Base-by-base conservation (phyloP, 768 basidiomycete genomes). In the Leucocoprinus leucothites region DNA sequence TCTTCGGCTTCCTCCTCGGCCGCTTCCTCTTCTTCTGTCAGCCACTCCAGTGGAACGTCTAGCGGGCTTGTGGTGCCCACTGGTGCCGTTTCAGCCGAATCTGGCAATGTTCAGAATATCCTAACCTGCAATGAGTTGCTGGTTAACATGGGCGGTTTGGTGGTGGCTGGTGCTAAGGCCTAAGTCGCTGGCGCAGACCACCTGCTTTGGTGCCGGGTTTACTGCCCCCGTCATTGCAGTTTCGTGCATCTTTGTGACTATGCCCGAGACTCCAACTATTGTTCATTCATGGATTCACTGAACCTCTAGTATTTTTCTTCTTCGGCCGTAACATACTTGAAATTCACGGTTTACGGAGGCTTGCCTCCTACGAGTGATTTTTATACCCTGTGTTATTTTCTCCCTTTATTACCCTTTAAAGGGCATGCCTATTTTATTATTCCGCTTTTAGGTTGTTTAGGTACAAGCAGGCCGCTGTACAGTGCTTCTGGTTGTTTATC, bases 141-240 rank as follows among this genome's bases (percentile, higher is more conserved):
- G 26, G 48, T 76, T 45, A 63, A 63, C 21, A n/a, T 78, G 13
- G 74, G 65, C 6, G 63, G 62, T 16, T 35, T 73, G 31, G 61
- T 65, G 36, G 59, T 66, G 13, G 67, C 65, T 40, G 67, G 64
- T 26, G 66, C 60, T 36, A 51, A 65, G 9, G 54, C 57, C 35
- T 18, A 48, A 25, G 47, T 2, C 18, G 16, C n/a, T 36, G 22
- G 45, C 26, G 13, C 16, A 26, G 6, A 19, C 26, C 16, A 9
- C 42, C 41, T 18, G 21, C n/a, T 36, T 11, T 9, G 25, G 21
- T 19, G 53, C 26, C 9, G 26, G 9, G 19, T 28, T 11, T 25
- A 47, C 45, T 4, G 38, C 16, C 6, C 16, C 16, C 16, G 38
- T n/a, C 38, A 38, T 38, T n/a, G 16, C 16, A 3, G 38, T 38